These are phyloP conservation scores for Triangularia setosa DNA, from an alignment of 2,329 filamentous ascomycete genomes.

Conservation along the genomic window DNA sequence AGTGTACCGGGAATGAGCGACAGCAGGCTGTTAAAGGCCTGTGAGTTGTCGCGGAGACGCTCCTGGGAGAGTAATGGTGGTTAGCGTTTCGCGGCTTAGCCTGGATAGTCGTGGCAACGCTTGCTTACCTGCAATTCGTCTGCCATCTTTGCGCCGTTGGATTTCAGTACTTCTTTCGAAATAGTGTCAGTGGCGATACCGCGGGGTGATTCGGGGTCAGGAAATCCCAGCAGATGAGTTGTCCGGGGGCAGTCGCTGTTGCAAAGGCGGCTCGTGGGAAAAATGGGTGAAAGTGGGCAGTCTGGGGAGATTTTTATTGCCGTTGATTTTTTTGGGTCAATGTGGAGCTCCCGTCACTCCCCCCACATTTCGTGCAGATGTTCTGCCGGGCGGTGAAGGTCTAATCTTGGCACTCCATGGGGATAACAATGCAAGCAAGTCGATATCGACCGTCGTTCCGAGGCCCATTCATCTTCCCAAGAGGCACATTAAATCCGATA, in stretches of 20 bases:
- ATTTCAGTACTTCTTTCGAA: neutral
- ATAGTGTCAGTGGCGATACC: neutral
- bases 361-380: constrained; percentile 10
- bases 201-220: neutral
- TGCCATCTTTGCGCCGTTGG: constrained; percentile 19
- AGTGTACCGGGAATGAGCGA: constrained; percentile 86
- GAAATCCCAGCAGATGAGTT: neutral
- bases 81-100: constrained; percentile 15
- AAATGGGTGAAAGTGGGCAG: constrained; percentile 22
- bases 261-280: constrained; percentile 13
- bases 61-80: constrained; percentile 37
- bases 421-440: no score
- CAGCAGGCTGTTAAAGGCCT: constrained; percentile 81
- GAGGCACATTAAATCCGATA: no score
- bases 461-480: no score
- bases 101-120: neutral
- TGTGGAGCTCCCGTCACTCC: constrained; percentile 19
- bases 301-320: constrained; percentile 28
- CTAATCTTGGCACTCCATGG: neutral
- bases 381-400: constrained; percentile 27
- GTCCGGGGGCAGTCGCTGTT: constrained; percentile 1
- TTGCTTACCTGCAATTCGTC: constrained; percentile 25
- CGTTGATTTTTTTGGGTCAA: constrained; percentile 28
- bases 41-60: constrained; percentile 55
- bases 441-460: no score